phyloP scores from a whole-genome alignment of 768 basidiomycete genomes.

The Phlebiopsis flavidoalba region DNA sequence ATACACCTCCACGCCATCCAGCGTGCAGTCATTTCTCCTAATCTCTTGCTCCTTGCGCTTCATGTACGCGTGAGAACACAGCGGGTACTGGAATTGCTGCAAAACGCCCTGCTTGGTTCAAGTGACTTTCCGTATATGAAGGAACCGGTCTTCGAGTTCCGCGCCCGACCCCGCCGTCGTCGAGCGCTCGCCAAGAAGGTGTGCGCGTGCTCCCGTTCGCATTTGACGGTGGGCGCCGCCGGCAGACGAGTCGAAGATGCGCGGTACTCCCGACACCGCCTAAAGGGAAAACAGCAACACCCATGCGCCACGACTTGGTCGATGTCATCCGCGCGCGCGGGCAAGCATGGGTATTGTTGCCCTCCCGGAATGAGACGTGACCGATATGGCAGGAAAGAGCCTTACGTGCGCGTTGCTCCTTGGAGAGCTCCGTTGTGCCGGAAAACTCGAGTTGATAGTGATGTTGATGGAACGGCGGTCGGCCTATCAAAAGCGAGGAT shows the following conservation, averaged over 20 bases:
- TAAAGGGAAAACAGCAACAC: no score
- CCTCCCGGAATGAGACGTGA: conserved; percentile 89
- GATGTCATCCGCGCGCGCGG: conserved; percentile 88
- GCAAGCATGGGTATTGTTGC: conserved; percentile 93
- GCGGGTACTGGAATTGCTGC: conserved; percentile 96
- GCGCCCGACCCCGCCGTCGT: conserved; percentile 42
- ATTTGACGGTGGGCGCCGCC: conserved; percentile 24
- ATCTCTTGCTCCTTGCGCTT: conserved; percentile 92
- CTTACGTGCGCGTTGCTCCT: conserved; percentile 93
- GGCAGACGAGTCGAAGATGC: conserved; percentile 67
- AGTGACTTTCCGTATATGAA: conserved; percentile 90
- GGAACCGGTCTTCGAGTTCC: conserved; percentile 88
- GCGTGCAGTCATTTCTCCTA: conserved; percentile 73
- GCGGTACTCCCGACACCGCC: conserved; percentile 82
- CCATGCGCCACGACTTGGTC: conserved; percentile 88
- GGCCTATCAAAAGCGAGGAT: conserved; percentile 95
- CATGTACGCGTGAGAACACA: conserved; percentile 88
- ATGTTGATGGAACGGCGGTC: conserved; percentile 97
- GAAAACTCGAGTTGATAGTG: conserved; percentile 98
- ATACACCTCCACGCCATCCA: conserved; percentile 99
- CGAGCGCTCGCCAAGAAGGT: conserved; percentile 24
- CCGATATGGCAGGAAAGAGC: conserved; percentile 94
- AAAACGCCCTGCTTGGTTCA: conserved; percentile 96
- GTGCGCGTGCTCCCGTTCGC: conserved; percentile 25
- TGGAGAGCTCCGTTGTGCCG: conserved; percentile 89